Conservation (phyloP, 345 rosid genomes). For the Citrus australasica region DNA sequence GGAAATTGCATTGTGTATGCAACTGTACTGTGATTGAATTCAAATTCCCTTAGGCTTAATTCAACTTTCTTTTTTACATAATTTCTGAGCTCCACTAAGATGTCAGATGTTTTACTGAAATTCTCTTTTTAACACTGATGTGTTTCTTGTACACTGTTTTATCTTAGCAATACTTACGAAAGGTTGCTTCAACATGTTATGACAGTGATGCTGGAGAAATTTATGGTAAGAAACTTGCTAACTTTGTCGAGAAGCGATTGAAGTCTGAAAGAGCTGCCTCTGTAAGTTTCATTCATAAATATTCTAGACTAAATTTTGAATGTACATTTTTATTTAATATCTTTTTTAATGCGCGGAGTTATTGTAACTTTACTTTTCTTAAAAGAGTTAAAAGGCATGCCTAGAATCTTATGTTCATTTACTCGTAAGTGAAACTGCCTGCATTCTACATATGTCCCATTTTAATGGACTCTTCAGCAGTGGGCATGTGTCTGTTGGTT, state of each 20-base stretch:
- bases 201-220: conserved; percentile 85
- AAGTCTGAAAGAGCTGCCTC: conserved; percentile 97
- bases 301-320: neutral
- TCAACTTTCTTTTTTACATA: neutral
- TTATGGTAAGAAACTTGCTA: conserved; percentile 81
- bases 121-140: neutral
- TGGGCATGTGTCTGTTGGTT: neutral
- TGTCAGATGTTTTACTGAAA: neutral
- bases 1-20: neutral
- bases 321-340: conserved; percentile 6
- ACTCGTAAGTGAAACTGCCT: neutral
- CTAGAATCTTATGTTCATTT: neutral
- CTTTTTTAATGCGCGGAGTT: neutral
- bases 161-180: neutral
- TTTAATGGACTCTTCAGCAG: neutral
- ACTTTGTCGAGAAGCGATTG: conserved; percentile 88
- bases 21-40: neutral
- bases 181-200: conserved; percentile 19
- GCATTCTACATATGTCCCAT: neutral
- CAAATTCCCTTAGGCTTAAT: neutral
- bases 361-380: neutral
- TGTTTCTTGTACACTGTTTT: neutral
- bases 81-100: neutral
- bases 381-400: neutral
- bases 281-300: conserved; percentile 45